Percentiles rank a stretch among this genome's conserved stretches.
These are phyloP conservation scores for Fusarium tuaranense DNA, from an alignment of 2,329 filamentous ascomycete species.

Conservation along the genomic window DNA sequence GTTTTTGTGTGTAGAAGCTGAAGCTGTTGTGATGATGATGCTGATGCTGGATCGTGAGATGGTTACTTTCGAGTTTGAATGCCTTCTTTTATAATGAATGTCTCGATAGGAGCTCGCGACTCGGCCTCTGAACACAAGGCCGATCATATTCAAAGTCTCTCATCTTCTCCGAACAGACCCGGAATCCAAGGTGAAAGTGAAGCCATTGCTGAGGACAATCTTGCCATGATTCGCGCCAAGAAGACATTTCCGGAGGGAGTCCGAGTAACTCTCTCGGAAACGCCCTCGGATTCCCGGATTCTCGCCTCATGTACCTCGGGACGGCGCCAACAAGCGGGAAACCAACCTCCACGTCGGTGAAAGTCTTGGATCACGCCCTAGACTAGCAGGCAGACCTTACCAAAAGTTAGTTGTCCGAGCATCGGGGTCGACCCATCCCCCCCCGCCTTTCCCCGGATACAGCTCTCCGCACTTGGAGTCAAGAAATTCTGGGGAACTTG, in stretches of 20 bases:
- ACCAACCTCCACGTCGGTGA: background rate
- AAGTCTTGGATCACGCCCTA: background rate
- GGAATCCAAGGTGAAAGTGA: background rate
- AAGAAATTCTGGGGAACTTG: conserved; percentile 23
- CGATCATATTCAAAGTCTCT: background rate
- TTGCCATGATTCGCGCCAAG: background rate
- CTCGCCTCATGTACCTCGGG: background rate
- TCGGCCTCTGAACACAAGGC: conserved; percentile 2
- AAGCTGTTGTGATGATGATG: background rate
- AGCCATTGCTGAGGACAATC: background rate
- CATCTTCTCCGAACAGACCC: background rate
- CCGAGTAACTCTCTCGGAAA: background rate
- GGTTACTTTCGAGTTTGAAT: background rate
- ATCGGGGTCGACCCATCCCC: background rate
- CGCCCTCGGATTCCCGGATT: conserved; percentile 19
- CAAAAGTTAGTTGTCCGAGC: background rate
- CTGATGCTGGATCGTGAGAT: background rate
- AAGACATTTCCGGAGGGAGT: background rate
- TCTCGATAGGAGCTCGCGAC: background rate
- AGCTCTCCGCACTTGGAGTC: conserved; percentile 15
- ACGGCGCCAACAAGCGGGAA: background rate
- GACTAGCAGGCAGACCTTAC: background rate
- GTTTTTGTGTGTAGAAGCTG: background rate
- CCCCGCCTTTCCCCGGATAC: conserved; percentile 29
- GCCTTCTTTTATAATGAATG: background rate